Evolutionary conservation across 805 yeast species (phyloP), one percentile per base, ranked within the genome.

Genomic region (Cyberlindnera suaveolens): DNA sequence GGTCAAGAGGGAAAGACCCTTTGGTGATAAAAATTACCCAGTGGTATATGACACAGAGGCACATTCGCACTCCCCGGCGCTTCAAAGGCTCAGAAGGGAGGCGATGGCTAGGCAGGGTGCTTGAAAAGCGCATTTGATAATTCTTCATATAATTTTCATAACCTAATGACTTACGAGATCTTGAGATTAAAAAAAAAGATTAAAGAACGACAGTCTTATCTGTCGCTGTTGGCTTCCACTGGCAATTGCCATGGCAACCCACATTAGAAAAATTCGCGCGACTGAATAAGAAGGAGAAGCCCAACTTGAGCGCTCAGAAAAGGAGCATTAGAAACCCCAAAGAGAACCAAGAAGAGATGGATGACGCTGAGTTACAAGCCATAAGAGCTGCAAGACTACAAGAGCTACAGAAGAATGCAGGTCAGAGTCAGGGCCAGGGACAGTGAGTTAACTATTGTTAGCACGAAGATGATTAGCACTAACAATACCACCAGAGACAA

Each of bases 361-460:
- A 87, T 55, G 91, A 88, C 60, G 65, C 80, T 18, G 99, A 91
- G 63, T 69, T 91, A 46, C 80, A 82, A 53, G 96, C 96, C 29
- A 85, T 91, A 50, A 77, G 98, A 54, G 88, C 87, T 36, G 97
- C 97, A n/a, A 77, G 98, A 52, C 65, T 91, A 53, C 82, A 83
- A 19, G 96, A 91, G 63, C 68, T 91, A 48, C 95, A 85, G 61
- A 70, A 74, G 48, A 72, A 71, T 47, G 62, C 75, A 1, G 75
- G 74, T 5, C 60, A 56, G 42, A 9, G 27, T 6, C 52, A 19
- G 18, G 57, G 53, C 14, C 52, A 40, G 14, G 46, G 43, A 33
- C 37, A 40, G 42, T 40, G 38, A 29, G 42, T 40, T 11, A 9
- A 10, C 11, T 15, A 31, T 7, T 15, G 11, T 15, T 31, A 31